phyloP scores from a whole-genome alignment of 164 flowering plant species.

The Magnolia sinica region DNA sequence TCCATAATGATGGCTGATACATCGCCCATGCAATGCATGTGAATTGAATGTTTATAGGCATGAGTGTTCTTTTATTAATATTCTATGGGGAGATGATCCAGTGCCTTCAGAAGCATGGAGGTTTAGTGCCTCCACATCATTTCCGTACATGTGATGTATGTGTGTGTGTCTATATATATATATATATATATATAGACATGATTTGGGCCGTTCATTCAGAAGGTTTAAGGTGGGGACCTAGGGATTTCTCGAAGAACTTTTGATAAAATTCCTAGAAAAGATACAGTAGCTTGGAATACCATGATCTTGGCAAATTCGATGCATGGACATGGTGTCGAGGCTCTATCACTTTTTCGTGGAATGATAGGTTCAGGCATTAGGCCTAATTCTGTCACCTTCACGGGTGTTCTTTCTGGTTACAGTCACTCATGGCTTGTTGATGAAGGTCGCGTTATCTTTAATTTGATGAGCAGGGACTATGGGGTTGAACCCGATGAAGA shows the following conservation, averaged over 20 bases:
- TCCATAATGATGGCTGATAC: no score
- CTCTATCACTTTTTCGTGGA: conserved; percentile 39
- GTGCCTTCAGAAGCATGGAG: no score
- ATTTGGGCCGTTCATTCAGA: no score
- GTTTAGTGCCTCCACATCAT: no score
- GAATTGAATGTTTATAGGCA: no score
- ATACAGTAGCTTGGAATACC: conserved; percentile 60
- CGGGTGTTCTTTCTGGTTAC: conserved; percentile 51
- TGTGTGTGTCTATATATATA: no score
- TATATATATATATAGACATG: conserved; percentile 2
- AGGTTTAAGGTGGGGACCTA: conserved; percentile 43
- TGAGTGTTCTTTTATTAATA: no score
- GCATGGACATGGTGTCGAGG: conserved; percentile 55
- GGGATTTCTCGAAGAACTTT: conserved; percentile 35
- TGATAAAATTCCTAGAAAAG: conserved; percentile 31
- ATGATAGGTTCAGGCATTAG: conserved; percentile 44
- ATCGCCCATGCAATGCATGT: no score
- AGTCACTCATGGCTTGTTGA: conserved; percentile 55
- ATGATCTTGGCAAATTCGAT: conserved; percentile 57
- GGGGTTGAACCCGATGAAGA: conserved; percentile 43
- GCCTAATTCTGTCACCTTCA: conserved; percentile 54
- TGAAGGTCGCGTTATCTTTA: conserved; percentile 36
- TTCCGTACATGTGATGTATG: no score
- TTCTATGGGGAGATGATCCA: no score
- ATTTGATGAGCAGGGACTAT: conserved; percentile 40